Evolutionary conservation across 2,329 filamentous ascomycete species (phyloP).

Genomic region (Aureobasidium sp.): DNA sequence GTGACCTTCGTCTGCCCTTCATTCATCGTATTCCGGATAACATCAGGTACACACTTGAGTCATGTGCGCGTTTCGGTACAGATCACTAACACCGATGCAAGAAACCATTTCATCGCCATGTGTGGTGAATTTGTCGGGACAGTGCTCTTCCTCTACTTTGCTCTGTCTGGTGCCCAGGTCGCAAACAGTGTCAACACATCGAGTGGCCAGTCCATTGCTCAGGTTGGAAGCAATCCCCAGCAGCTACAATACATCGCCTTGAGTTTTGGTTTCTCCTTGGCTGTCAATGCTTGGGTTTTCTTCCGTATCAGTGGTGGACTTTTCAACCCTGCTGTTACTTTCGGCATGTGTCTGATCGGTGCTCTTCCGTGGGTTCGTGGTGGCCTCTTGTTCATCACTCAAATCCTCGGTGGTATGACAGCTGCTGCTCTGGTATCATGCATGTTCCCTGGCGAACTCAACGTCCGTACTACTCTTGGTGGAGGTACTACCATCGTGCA

Average conservation of each 20-base stretch:
- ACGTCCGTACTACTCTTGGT: constrained; percentile 30
- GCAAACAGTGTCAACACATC: constrained; percentile 33
- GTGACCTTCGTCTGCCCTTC: constrained; percentile 25
- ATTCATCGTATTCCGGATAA: constrained; percentile 22
- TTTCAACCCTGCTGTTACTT: constrained; percentile 33
- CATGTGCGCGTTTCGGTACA: too few relatives aligned
- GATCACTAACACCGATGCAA: not conserved
- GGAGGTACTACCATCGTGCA: constrained; percentile 31
- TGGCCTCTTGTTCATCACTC: constrained; percentile 29
- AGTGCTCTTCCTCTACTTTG: constrained; percentile 41
- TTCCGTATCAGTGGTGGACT: constrained; percentile 32
- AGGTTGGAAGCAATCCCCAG: constrained; percentile 29
- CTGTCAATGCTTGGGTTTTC: constrained; percentile 37
- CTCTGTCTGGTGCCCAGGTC: constrained; percentile 39
- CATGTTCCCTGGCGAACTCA: constrained; percentile 33
- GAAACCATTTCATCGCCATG: constrained; percentile 26
- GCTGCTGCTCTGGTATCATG: constrained; percentile 29
- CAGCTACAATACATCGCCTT: constrained; percentile 35
- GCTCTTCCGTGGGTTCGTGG: constrained; percentile 31
- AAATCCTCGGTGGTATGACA: constrained; percentile 34
- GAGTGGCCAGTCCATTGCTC: constrained; percentile 19
- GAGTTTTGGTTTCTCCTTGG: constrained; percentile 35
- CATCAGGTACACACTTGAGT: constrained; percentile 13
- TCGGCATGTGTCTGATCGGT: constrained; percentile 32
- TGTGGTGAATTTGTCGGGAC: constrained; percentile 39